Percentiles rank a stretch among this genome's conserved stretches.
These are phyloP conservation scores for Exophiala viscosa DNA, from an alignment of 2,329 filamentous ascomycete genomes.

Conservation along the genomic window DNA sequence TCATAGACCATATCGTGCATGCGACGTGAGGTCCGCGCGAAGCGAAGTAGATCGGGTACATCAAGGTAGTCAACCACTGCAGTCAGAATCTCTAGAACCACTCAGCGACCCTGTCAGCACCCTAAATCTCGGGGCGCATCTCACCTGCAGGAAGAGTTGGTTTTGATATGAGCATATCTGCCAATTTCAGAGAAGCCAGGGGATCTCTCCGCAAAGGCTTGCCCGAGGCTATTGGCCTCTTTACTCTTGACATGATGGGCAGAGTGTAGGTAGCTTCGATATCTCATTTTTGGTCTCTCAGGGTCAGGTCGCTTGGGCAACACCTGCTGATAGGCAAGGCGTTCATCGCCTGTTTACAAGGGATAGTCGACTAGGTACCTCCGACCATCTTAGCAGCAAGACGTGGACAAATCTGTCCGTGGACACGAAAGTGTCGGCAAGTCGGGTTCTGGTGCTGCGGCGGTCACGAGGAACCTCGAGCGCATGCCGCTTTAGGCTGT, in stretches of 20 bases:
- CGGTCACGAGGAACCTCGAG: too few species aligned
- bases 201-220: conserved; percentile 48
- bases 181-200: conserved; percentile 72
- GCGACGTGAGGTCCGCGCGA: conserved; percentile 77
- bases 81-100: conserved; percentile 70
- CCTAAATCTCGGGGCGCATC: conserved; percentile 10
- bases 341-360: too few species aligned
- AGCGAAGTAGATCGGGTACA: conserved; percentile 77
- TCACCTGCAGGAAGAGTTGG: conserved; percentile 77
- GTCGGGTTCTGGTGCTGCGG: too few species aligned
- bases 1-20: conserved; percentile 99
- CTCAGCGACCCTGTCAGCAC: conserved; percentile 27
- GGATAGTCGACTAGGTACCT: too few species aligned
- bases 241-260: conserved; percentile 45
- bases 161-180: conserved; percentile 74
- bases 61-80: conserved; percentile 86
- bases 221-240: conserved; percentile 39
- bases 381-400: too few species aligned
- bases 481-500: too few species aligned
- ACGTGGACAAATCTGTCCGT: too few species aligned
- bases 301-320: too few species aligned
- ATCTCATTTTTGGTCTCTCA: too few species aligned
- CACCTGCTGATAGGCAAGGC: too few species aligned
- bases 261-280: too few species aligned
- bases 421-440: too few species aligned